A percentile compares a stretch with the other conserved stretches of the same genome.
phyloP scores from a whole-genome alignment of 2,329 filamentous ascomycete species.

The Aspergillus texensis region DNA sequence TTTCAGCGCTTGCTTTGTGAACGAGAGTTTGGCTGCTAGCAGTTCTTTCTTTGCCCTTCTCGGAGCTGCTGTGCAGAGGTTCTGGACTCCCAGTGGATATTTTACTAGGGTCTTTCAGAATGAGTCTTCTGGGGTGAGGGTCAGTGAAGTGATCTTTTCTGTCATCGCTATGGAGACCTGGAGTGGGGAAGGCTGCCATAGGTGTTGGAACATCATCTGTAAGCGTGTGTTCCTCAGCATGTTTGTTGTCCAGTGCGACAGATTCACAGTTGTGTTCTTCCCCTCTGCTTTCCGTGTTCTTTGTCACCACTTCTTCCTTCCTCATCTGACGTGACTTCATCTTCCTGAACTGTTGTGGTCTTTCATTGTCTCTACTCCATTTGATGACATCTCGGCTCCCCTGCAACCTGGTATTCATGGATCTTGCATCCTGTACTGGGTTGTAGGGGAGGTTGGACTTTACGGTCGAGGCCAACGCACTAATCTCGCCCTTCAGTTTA shows the following conservation, averaged over 20 bases:
- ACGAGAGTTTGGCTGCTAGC: background rate
- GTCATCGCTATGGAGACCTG: background rate
- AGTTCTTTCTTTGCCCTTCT: background rate
- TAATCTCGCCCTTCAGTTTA: conserved; percentile 18
- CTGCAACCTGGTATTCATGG: conserved; percentile 5
- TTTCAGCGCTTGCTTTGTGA: conserved; percentile 3
- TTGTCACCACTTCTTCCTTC: conserved; percentile 3
- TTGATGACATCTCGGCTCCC: background rate
- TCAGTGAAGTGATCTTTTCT: background rate
- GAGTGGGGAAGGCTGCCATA: conserved; percentile 1
- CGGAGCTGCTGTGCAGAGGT: background rate
- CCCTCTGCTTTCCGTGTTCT: background rate
- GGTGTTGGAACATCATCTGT: conserved; percentile 7
- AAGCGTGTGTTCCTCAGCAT: conserved; percentile 4
- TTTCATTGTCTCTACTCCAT: background rate
- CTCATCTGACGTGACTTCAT: background rate
- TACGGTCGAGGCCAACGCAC: background rate
- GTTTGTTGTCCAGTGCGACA: conserved; percentile 8
- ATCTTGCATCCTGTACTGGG: background rate
- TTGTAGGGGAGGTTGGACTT: conserved; percentile 4
- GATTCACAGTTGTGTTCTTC: conserved; percentile 7
- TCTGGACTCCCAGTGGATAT: conserved; percentile 13
- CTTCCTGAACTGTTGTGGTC: background rate
- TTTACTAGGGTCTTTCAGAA: conserved; percentile 5
- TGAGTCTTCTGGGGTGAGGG: background rate